Conservation (phyloP, 176 grass and related monocot species). For the Oryza rufipogon region DNA sequence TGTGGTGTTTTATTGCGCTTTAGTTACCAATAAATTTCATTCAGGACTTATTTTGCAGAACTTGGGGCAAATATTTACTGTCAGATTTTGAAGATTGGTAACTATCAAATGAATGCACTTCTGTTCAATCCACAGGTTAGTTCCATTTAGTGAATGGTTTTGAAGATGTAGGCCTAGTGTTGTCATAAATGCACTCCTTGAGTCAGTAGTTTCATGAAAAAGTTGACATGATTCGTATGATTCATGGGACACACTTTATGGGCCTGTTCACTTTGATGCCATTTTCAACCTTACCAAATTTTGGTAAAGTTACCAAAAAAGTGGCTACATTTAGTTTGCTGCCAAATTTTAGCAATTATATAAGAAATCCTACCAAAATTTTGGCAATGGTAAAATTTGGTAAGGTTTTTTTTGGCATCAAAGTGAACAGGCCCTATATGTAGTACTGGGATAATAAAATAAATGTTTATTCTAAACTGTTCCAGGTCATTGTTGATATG, state of each 20-base stretch:
- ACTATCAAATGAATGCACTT: conserved; percentile 4
- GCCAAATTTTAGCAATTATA: too few species aligned
- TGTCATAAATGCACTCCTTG: conserved; percentile 9
- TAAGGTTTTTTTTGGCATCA: too few species aligned
- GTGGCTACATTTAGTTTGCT: too few species aligned
- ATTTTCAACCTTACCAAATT: too few species aligned
- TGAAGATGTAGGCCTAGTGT: conserved; percentile 26
- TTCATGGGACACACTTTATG: conserved; percentile 9
- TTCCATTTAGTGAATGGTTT: conserved; percentile 14
- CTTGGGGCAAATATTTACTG: not conserved
- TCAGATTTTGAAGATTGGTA: not conserved
- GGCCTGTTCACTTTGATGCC: too few species aligned
- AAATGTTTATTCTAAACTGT: not conserved
- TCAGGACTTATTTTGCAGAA: conserved; percentile 39
- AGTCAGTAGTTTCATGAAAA: conserved; percentile 29
- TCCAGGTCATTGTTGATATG: conserved; percentile 31
- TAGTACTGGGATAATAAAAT: conserved; percentile 7
- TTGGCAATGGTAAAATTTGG: too few species aligned
- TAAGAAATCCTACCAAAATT: too few species aligned
- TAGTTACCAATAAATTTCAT: conserved; percentile 19
- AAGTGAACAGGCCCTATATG: not conserved
- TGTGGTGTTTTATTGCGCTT: conserved; percentile 7
- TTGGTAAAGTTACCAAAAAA: too few species aligned
- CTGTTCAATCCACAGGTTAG: conserved; percentile 25
- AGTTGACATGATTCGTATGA: conserved; percentile 20